Evolutionary conservation across 441 rosid genomes (phyloP).

Genomic region (Sinapis alba): DNA sequence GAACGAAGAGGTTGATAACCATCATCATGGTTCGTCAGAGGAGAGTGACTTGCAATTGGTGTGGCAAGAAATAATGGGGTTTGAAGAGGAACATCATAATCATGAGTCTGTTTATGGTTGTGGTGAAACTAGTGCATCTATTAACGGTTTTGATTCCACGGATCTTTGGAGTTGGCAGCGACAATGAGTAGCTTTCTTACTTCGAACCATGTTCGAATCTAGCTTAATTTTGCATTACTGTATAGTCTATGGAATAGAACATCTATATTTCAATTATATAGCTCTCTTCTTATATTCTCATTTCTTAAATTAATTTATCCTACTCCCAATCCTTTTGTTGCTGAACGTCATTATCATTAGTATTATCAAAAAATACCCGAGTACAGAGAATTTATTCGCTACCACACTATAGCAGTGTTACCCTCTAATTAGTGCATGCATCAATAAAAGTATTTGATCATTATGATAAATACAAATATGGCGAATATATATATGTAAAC

Average conservation of each 20-base stretch:
- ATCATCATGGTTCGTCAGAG: background rate
- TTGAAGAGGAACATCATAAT: conserved; percentile 19
- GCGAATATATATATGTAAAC: no score
- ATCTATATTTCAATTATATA: conserved; percentile 10
- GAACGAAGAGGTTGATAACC: background rate
- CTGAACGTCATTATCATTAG: background rate
- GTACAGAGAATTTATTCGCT: background rate
- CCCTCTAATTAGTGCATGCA: background rate
- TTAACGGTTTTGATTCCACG: conserved; percentile 4
- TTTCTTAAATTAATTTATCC: background rate
- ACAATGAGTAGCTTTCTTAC: conserved; percentile 25
- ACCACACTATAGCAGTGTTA: background rate
- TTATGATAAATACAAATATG: no score
- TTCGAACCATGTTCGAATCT: conserved; percentile 10
- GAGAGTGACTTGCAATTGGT: background rate
- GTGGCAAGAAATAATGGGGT: background rate
- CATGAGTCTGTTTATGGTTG: conserved; percentile 13
- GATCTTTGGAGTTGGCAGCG: conserved; percentile 27
- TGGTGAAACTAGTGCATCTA: conserved; percentile 23
- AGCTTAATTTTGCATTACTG: conserved; percentile 14
- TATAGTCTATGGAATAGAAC: conserved; percentile 11
- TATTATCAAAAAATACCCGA: background rate
- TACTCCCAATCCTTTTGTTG: background rate
- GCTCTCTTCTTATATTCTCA: background rate
- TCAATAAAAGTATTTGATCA: background rate